Base-by-base conservation (phyloP, 2,329 filamentous ascomycete genomes). In the Phoma sp. region DNA sequence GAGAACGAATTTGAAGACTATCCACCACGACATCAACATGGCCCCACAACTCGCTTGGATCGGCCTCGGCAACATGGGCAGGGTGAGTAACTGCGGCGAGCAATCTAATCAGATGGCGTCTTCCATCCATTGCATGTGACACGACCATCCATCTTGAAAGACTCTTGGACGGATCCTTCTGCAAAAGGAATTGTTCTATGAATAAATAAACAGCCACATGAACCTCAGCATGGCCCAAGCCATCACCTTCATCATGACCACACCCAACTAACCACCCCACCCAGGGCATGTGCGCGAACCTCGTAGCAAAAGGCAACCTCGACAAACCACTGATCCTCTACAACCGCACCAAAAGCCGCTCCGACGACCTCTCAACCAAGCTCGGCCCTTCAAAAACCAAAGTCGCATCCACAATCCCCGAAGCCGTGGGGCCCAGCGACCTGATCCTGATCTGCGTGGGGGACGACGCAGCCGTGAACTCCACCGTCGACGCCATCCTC, bases 51-150 rank as follows among this genome's bases (percentile, higher is more conserved):
- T 95, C 46, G 82, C 91, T 65, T 96, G 87, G 86, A 86, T 96
- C 49, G 91, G 92, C 52, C 82, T 96, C 45, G 91, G 91, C 47
- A 96, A 96, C 73, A 96, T 96, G 86, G 92, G 90, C 62, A 83
- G 87, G 69, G 89, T 89, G 78, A 78, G 84, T 59, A 36, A 49
- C 59, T 36, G 57, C 59, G 47, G 49, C 47, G 32, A 42, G 48
- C 24, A 32, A 47, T 42, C 42, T 50, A 40, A 41, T 46, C 41
- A 44, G 46, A 40, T 47, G 24, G 44, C 40, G 18, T 18, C 18
- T 18, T 9, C 27, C 27, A 29, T 29, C 27, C 2, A 18, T 8
- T 35, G 25, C 18, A 14, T 18, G 9, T 4, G 5, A 29, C 23
- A 37, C 24, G 39, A 23, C 10, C 18, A 18, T 18, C 18, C 18